Evolutionary conservation across 2,329 filamentous ascomycete genomes (phyloP).

Genomic region (Phyllosticta citribraziliensis): DNA sequence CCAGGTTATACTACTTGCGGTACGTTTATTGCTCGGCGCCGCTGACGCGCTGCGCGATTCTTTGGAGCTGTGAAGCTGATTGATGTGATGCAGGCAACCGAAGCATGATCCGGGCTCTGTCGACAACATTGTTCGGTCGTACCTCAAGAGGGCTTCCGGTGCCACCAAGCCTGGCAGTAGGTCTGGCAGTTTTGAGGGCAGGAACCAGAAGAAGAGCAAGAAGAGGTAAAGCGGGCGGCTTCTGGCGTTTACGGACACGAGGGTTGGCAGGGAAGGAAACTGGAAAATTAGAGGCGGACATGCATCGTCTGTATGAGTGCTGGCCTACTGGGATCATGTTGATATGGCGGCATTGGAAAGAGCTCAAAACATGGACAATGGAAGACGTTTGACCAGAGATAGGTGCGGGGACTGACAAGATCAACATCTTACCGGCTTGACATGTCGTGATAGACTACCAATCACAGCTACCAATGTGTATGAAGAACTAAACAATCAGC

Average conservation of each 20-base stretch:
- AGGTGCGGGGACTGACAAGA: too few species aligned
- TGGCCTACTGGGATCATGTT: too few species aligned
- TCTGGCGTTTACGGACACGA: not conserved
- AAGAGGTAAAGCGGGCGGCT: not conserved
- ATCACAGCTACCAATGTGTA: too few species aligned
- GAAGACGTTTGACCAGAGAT: too few species aligned
- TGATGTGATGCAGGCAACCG: slow-evolving; percentile 11
- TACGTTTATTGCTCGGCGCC: slow-evolving; percentile 19
- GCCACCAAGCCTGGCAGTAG: not conserved
- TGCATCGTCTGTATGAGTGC: not conserved
- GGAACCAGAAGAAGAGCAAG: slow-evolving; percentile 20
- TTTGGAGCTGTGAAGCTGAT: slow-evolving; percentile 1
- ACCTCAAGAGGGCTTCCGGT: slow-evolving; percentile 24
- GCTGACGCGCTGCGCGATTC: not conserved
- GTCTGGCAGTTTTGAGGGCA: not conserved
- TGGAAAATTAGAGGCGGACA: not conserved
- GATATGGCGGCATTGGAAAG: too few species aligned
- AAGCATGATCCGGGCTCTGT: slow-evolving; percentile 30
- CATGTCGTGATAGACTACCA: too few species aligned
- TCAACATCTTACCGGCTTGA: too few species aligned
- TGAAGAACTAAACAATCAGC: too few species aligned
- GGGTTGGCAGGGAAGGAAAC: not conserved
- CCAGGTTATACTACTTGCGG: slow-evolving; percentile 84
- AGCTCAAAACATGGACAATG: too few species aligned
- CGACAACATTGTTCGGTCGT: slow-evolving; percentile 27